Evolutionary conservation across 169 alveolate species (phyloP).

Genomic region (Babesia gibsoni): DNA sequence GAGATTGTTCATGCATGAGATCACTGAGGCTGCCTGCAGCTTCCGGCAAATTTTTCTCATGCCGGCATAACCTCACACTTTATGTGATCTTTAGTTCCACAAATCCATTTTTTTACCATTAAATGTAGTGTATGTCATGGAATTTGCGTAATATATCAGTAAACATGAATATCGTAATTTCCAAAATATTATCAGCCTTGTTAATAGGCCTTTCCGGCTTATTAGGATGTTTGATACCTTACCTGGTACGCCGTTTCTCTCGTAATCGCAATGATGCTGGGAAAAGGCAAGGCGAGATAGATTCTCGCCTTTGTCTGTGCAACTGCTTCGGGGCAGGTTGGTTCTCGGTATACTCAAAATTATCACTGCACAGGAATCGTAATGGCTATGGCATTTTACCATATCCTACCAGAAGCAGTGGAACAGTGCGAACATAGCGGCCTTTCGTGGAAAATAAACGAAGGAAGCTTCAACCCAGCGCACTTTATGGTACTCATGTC

Average conservation of each 20-base stretch:
- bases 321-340: slow-evolving; percentile 65
- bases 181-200: slow-evolving; percentile 25
- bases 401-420: slow-evolving; percentile 62
- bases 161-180: slow-evolving; percentile 5
- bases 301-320: slow-evolving; percentile 48
- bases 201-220: slow-evolving; percentile 42
- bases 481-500: slow-evolving; percentile 21
- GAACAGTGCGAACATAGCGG: slow-evolving; percentile 11
- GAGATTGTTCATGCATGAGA: too few species aligned
- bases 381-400: slow-evolving; percentile 59
- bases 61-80: too few species aligned
- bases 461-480: slow-evolving; percentile 16
- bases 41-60: too few species aligned
- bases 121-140: too few species aligned
- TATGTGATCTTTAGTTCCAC: too few species aligned
- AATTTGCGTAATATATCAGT: too few species aligned
- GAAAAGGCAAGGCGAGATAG: slow-evolving; percentile 7
- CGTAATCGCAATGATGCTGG: not conserved
- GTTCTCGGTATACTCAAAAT: not conserved
- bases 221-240: slow-evolving; percentile 50
- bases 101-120: too few species aligned
- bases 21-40: too few species aligned
- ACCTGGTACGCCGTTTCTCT: slow-evolving; percentile 8
- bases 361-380: slow-evolving; percentile 21
- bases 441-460: slow-evolving; percentile 11